These are phyloP conservation scores for Diaporthe velutina DNA, from an alignment of 2,329 filamentous ascomycete species.

Conservation along the genomic window DNA sequence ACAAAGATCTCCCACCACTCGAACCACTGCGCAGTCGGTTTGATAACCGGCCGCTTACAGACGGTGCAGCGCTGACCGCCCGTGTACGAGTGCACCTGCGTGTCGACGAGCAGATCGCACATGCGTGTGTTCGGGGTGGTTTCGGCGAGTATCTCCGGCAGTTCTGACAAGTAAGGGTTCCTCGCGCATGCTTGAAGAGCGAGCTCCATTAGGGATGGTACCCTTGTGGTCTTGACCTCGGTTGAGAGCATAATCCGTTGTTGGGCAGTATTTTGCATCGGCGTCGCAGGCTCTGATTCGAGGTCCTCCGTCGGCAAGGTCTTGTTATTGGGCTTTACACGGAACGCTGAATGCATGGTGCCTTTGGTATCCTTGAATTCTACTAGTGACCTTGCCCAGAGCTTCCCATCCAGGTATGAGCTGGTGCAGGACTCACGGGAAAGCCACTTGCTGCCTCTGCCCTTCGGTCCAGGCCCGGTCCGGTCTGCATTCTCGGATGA, in stretches of 20 bases:
- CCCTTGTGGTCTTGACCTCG: constrained; percentile 42
- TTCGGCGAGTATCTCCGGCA: constrained; percentile 56
- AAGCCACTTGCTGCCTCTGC: constrained; percentile 34
- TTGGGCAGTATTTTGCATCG: constrained; percentile 4
- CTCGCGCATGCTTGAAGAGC: constrained; percentile 61
- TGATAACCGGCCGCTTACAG: constrained; percentile 62
- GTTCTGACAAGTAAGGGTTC: constrained; percentile 56
- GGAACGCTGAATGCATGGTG: constrained; percentile 43
- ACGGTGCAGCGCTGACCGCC: constrained; percentile 66
- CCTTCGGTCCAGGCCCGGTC: constrained; percentile 22
- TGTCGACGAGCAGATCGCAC: constrained; percentile 54
- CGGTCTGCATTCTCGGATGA: constrained; percentile 29
- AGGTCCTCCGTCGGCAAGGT: constrained; percentile 39
- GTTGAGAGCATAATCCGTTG: constrained; percentile 6
- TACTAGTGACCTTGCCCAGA: constrained; percentile 45
- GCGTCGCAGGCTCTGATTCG: neutral
- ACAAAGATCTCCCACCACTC: constrained; percentile 68
- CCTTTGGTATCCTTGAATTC: constrained; percentile 46
- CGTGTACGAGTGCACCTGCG: constrained; percentile 56
- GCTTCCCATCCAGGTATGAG: constrained; percentile 24
- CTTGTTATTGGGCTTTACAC: constrained; percentile 35
- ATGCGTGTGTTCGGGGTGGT: constrained; percentile 56
- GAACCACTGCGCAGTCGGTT: constrained; percentile 70
- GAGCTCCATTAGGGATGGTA: constrained; percentile 65
- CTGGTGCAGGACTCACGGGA: neutral